Conservation (phyloP, 2,329 filamentous ascomycete species). For the Fusarium sp. region DNA sequence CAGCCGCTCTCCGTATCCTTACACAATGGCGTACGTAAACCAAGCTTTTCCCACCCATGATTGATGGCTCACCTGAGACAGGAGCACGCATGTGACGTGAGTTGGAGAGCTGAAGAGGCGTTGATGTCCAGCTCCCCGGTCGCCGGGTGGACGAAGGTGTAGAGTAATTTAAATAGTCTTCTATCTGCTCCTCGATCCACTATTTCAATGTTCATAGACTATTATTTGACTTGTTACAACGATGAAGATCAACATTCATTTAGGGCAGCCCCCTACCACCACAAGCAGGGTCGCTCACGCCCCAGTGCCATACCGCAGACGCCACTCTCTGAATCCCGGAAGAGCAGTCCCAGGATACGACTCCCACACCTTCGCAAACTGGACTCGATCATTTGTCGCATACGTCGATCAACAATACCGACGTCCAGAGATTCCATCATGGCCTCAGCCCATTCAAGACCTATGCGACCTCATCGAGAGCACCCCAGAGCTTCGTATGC, state of each 20-base stretch:
- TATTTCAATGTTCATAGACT: not conserved
- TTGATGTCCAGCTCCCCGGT: not conserved
- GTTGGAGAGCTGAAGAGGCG: not conserved
- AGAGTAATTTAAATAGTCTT: not conserved
- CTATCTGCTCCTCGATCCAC: not conserved
- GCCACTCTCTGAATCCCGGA: not conserved
- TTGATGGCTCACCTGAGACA: not conserved
- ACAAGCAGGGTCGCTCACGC: not conserved
- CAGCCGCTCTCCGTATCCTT: not conserved
- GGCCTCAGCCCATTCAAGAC: not conserved
- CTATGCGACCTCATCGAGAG: slow-evolving; percentile 22
- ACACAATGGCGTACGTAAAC: not conserved
- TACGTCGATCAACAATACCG: not conserved
- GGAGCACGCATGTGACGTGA: not conserved
- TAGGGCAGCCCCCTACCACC: not conserved
- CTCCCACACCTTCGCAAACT: not conserved
- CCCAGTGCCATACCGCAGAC: not conserved
- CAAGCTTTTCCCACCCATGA: not conserved
- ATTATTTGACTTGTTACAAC: not conserved
- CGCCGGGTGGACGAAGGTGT: not conserved
- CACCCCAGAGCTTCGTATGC: slow-evolving; percentile 37
- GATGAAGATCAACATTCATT: not conserved
- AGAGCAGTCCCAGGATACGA: not conserved
- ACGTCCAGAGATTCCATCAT: not conserved
- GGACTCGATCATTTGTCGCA: not conserved